Evolutionary conservation across 345 rosid species (phyloP).

Genomic region (Syzygium aqueum): DNA sequence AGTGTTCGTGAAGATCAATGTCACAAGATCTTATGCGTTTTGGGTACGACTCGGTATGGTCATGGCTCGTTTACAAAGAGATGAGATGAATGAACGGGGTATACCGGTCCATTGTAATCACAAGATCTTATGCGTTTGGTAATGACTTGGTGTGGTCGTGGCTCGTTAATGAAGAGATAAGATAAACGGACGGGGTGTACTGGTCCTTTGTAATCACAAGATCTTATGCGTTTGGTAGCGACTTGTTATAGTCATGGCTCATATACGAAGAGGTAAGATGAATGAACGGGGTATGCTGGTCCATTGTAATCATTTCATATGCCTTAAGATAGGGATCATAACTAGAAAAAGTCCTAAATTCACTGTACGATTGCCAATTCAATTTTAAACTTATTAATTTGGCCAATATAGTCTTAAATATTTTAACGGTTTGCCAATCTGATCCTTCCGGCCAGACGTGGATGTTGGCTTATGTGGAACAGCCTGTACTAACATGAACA

Average conservation of each 20-base stretch:
- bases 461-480: not conserved
- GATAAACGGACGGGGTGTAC: not conserved
- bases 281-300: not conserved
- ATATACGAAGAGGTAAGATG: not conserved
- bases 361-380: fast-evolving
- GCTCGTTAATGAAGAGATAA: not conserved
- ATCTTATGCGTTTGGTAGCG: not conserved
- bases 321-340: too few relatives aligned
- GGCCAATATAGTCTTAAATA: fast-evolving
- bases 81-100: not conserved
- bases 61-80: not conserved
- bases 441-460: fast-evolving
- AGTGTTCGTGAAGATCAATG: not conserved
- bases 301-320: fast-evolving
- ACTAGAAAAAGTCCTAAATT: not conserved
- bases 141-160: not conserved
- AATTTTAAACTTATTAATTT: not conserved
- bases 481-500: not conserved
- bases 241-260: not conserved
- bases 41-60: not conserved
- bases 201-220: not conserved
- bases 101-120: fast-evolving
- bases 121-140: not conserved
- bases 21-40: not conserved
- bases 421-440: not conserved